phyloP scores from a whole-genome alignment of 2,329 filamentous ascomycete species.

The Septoria petroselini region DNA sequence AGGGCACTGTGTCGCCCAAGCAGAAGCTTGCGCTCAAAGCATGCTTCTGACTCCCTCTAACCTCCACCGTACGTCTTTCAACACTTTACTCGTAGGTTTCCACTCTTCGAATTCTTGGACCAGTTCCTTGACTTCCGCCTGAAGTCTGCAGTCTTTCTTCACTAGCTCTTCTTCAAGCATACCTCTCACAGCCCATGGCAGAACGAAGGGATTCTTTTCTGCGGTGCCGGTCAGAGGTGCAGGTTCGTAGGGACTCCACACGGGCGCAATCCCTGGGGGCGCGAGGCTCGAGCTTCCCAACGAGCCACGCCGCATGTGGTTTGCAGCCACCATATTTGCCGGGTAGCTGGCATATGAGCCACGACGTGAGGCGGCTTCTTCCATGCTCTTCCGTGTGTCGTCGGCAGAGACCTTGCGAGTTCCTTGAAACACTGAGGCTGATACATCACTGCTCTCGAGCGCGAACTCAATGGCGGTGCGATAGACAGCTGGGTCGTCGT shows the following conservation, averaged over 20 bases:
- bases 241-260: slow-evolving; percentile 43
- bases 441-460: slow-evolving; percentile 46
- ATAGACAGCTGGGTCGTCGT: slow-evolving; percentile 85
- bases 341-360: slow-evolving; percentile 33
- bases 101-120: slow-evolving; percentile 89
- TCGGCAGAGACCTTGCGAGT: slow-evolving; percentile 16
- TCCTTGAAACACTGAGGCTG: slow-evolving; percentile 11
- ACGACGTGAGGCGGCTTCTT: slow-evolving; percentile 25
- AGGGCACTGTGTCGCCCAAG: background rate
- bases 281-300: slow-evolving; percentile 23
- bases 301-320: slow-evolving; percentile 36
- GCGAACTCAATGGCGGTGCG: slow-evolving; percentile 53
- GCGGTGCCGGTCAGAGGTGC: slow-evolving; percentile 21
- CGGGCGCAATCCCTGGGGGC: slow-evolving; percentile 35
- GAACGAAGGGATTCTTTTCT: slow-evolving; percentile 74
- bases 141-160: slow-evolving; percentile 66
- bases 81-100: slow-evolving; percentile 82
- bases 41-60: slow-evolving; percentile 88
- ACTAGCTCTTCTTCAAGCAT: slow-evolving; percentile 89
- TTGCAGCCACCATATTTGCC: slow-evolving; percentile 32
- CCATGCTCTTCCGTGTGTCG: slow-evolving; percentile 26
- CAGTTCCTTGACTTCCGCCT: slow-evolving; percentile 70
- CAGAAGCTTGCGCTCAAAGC: slow-evolving; percentile 47
- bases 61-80: slow-evolving; percentile 94
- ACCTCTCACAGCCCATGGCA: slow-evolving; percentile 95